Base-by-base conservation (phyloP, 2,329 filamentous ascomycete species). In the Metarhizium anisopliae region DNA sequence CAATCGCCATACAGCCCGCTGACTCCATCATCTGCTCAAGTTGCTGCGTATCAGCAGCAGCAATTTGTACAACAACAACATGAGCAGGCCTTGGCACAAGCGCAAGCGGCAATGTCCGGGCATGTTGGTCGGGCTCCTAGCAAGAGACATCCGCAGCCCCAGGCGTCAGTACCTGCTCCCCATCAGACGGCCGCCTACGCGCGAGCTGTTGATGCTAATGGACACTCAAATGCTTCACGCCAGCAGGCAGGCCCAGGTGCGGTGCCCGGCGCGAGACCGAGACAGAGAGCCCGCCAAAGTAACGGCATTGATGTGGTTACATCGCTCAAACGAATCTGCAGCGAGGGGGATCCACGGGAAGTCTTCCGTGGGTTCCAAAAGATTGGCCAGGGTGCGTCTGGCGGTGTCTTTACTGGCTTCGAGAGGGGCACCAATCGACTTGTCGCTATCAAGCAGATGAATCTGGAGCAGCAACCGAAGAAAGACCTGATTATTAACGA, bases 371-470 rank as follows among this genome's bases (percentile, higher is more conserved):
- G 87, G 56, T 83, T 97, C 63, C 92, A 85, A 68, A 97, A 97
- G 76, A 97, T 99, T 68, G 94, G 94, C 0, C 94, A 99, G 72
- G 94, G 94, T 70, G 94, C 94, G 42, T 97, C 93, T 8, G 94
- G 94, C 63, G 94, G 94, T 59, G 94, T 99, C 1, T 99, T 85
- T 67, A 96, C 90, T 0, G 94, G 93, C 3, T 90, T 93, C 68
- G 90, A 96, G 70, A 80, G 85, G 61, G 86, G 84, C 55, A 88
- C 84, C 43, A 95, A 95, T 72, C 85, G 87, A 59, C 85, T 95
- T 62, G 94, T 99, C 42, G 94, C 94, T 47, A 97, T 99, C 74
- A 99, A 99, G 77, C 94, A 99, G 77, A 99, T 99, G 94, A 97
- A 97, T 63, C 76, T 99, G 55, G 94, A 97, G 71, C 89, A 97